Evolutionary conservation across 2,329 filamentous ascomycete genomes (phyloP).

Genomic region (Magnaporthiopsis rhizophila): DNA sequence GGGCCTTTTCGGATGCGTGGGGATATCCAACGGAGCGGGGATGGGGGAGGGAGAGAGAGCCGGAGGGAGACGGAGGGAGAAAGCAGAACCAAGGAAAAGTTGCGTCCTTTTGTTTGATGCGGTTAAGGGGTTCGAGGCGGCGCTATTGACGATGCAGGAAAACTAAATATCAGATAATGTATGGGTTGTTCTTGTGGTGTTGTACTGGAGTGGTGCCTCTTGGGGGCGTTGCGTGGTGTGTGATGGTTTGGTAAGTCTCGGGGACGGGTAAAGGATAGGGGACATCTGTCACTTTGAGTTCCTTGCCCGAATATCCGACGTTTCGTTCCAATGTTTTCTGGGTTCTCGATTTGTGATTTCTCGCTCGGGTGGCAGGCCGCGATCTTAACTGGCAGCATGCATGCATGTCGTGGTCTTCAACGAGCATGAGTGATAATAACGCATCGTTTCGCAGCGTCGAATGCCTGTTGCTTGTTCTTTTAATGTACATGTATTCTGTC

Average conservation of each 20-base stretch:
- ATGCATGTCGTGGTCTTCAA: not conserved
- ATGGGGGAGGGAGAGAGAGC: too few relatives aligned
- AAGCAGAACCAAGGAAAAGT: not conserved
- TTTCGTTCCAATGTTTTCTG: too few relatives aligned
- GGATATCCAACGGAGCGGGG: not conserved
- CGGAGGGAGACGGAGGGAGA: too few relatives aligned
- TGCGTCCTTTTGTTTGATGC: not conserved
- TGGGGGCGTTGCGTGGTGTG: too few relatives aligned
- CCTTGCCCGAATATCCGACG: too few relatives aligned
- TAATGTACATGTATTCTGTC: not conserved
- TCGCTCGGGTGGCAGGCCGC: too few relatives aligned
- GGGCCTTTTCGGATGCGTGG: not conserved
- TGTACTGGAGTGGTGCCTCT: not conserved
- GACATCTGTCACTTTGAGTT: too few relatives aligned
- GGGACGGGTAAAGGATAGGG: too few relatives aligned
- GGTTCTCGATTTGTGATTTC: too few relatives aligned
- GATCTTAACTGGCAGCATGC: not conserved
- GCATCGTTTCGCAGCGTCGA: not conserved
- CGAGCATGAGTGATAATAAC: not conserved
- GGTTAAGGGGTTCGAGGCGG: not conserved
- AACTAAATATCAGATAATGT: not conserved
- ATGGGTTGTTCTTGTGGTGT: not conserved
- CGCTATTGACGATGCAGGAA: not conserved
- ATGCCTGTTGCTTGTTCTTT: not conserved
- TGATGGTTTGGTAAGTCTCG: too few relatives aligned